Conservation (phyloP, 2,329 filamentous ascomycete species). For the Beauveria pseudobassiana region DNA sequence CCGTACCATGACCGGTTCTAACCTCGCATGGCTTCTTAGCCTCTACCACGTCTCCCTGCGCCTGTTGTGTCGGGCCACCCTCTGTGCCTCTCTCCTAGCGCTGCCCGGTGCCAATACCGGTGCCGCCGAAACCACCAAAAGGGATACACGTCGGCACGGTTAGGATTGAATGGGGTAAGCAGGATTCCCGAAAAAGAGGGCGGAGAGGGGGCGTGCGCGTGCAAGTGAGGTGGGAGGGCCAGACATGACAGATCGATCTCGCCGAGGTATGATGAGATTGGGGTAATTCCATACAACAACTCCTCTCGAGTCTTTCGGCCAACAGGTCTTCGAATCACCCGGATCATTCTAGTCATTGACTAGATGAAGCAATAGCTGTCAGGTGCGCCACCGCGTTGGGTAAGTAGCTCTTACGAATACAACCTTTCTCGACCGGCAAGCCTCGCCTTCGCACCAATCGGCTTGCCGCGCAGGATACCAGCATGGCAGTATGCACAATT, state of each 20-base stretch:
- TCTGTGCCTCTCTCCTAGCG: background rate
- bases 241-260: conserved; percentile 7
- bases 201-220: background rate
- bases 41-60: background rate
- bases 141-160: background rate
- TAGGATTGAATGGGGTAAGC: background rate
- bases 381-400: too few relatives aligned
- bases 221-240: background rate
- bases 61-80: background rate
- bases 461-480: too few relatives aligned
- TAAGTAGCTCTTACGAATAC: too few relatives aligned
- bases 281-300: too few relatives aligned
- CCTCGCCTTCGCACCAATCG: too few relatives aligned
- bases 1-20: background rate
- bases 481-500: too few relatives aligned
- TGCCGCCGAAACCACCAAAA: conserved; percentile 5
- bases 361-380: too few relatives aligned
- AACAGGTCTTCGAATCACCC: too few relatives aligned
- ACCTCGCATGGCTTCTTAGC: too few relatives aligned
- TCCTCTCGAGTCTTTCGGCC: too few relatives aligned
- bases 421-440: too few relatives aligned
- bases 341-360: too few relatives aligned
- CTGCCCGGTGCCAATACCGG: background rate
- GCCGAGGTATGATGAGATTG: background rate
- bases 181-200: background rate